phyloP scores from a whole-genome alignment of 768 basidiomycete genomes.

The Boletus eberwhitei region DNA sequence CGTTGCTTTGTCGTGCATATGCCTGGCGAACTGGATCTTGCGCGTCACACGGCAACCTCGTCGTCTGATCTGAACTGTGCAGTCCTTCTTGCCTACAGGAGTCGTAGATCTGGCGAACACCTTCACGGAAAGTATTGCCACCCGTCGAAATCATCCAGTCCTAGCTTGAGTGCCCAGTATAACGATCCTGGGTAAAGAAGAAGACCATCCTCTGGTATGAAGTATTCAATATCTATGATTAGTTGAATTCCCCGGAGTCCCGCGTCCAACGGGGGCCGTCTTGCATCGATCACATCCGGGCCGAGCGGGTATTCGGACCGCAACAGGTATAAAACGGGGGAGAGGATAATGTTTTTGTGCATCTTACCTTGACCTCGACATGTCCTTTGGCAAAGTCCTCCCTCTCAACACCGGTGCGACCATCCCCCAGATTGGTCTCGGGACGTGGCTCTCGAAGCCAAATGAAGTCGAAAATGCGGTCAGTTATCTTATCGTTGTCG shows the following conservation, averaged over 20 bases:
- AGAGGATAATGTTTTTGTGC: not conserved
- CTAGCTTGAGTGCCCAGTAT: too few species aligned
- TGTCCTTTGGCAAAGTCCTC: conserved; percentile 42
- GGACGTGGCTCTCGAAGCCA: conserved; percentile 77
- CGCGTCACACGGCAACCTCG: too few species aligned
- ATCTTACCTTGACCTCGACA: conserved; percentile 11
- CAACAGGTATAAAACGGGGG: not conserved
- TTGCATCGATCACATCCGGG: not conserved
- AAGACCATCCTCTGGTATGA: too few species aligned
- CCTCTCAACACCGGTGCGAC: conserved; percentile 45
- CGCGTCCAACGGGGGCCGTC: not conserved
- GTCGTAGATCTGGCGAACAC: too few species aligned
- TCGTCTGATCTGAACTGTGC: too few species aligned
- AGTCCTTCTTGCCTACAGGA: too few species aligned
- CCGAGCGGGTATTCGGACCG: conserved; percentile 14
- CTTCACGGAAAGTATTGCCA: too few species aligned
- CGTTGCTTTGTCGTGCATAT: not conserved
- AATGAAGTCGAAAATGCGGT: conserved; percentile 75
- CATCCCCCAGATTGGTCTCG: conserved; percentile 78
- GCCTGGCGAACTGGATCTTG: too few species aligned
- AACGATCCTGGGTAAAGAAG: too few species aligned
- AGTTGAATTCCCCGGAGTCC: not conserved
- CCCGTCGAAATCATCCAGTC: too few species aligned
- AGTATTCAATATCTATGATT: not conserved
- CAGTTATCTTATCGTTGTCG: conserved; percentile 15